Base-by-base conservation (phyloP, 768 basidiomycete genomes). In the Mycena haematopus region DNA sequence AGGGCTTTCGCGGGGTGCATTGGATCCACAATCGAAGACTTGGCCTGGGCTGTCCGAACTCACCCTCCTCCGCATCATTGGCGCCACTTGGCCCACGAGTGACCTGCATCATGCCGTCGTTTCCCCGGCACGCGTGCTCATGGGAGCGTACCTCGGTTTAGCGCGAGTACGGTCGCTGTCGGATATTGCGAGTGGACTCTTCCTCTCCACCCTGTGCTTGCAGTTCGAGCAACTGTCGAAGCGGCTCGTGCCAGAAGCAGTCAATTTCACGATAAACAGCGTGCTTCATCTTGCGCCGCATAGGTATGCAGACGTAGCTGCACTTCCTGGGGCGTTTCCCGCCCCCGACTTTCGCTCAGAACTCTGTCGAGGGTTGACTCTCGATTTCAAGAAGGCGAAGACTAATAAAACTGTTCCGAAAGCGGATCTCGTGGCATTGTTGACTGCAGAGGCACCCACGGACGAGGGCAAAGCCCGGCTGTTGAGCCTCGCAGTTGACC, bases 41-140 rank as follows among this genome's bases (percentile, higher is more conserved):
- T 99, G 93, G 89, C 96, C 97, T 7, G 90, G 91, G 29, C 74
- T 88, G 4, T 77, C 93, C 6, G 97, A 99, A 73, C 80, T 99
- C 21, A 79, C 84, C 0, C 79, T 99, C 2, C 79, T 99, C 31
- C 87, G 95, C 24, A 74, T 95, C 40, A 84, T 93, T 53, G 95
- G 95, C 4, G 77, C 81, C 15, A 78, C 92, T 36, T 99, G 96
- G 96, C 91, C 95, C 3, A 95, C 95, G 2, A 96, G 94, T 72
- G 97, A 99, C 76, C 84, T 96, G 76, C 90, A 89, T 54, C 96
- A 99, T 74, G 85, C 88, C 0, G 95, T 99, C 49, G 79, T 94
- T 21, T 91, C 93, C 0, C 93, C 95, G 0, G 85, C 95, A 0
- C 85, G 94, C 52, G 77, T 99, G 19, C 83, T 99, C 57, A 92